Evolutionary conservation across 805 yeast genomes (phyloP).

Genomic region (Lachancea sp.): DNA sequence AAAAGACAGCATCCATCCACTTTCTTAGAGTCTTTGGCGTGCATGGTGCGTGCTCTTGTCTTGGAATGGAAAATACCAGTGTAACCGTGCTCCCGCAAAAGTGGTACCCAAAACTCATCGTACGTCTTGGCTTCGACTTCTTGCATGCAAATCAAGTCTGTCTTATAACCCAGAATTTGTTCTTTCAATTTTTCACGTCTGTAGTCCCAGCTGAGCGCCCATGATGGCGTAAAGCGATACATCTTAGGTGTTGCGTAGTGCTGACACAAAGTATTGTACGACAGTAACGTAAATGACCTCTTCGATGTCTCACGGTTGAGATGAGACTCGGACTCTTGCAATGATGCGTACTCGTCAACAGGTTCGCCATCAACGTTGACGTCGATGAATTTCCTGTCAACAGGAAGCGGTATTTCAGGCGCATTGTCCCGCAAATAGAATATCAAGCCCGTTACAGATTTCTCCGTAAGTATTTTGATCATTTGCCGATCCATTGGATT

Average conservation of each 20-base stretch:
- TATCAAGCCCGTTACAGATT: constrained; percentile 80
- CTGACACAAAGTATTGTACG: constrained; percentile 90
- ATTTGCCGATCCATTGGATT: constrained; percentile 68
- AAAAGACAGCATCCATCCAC: constrained; percentile 99
- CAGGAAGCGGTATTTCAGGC: constrained; percentile 58
- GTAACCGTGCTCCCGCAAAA: constrained; percentile 68
- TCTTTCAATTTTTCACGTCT: constrained; percentile 70
- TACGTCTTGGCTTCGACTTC: constrained; percentile 87
- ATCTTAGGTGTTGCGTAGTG: constrained; percentile 88
- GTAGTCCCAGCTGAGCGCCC: constrained; percentile 95
- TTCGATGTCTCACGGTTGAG: constrained; percentile 22
- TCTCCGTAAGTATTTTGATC: constrained; percentile 64
- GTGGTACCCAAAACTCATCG: constrained; percentile 81
- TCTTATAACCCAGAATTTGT: constrained; percentile 56
- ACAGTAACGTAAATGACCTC: constrained; percentile 63
- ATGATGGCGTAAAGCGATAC: constrained; percentile 92
- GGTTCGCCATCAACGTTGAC: constrained; percentile 71
- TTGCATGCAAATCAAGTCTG: constrained; percentile 86
- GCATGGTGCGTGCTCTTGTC: constrained; percentile 89
- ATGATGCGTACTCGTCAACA: constrained; percentile 23
- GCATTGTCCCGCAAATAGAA: constrained; percentile 75
- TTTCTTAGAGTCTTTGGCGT: constrained; percentile 67
- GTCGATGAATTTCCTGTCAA: constrained; percentile 77
- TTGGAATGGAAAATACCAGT: constrained; percentile 77
- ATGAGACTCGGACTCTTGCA: constrained; percentile 28